A percentile compares a stretch with the other conserved stretches of the same genome.
phyloP scores from a whole-genome alignment of 768 basidiomycete species.

The Jaapia argillacea region DNA sequence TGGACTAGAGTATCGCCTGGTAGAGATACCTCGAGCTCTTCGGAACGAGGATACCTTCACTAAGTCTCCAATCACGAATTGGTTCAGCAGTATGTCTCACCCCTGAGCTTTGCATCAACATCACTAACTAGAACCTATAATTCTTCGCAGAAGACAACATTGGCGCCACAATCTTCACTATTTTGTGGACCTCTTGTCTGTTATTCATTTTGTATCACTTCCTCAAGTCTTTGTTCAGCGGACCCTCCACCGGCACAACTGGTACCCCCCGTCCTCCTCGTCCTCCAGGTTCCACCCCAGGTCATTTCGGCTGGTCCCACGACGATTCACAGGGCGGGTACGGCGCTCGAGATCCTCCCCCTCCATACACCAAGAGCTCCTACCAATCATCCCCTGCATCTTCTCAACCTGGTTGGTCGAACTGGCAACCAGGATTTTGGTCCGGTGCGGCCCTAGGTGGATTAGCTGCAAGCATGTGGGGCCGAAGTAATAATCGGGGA shows the following conservation, averaged over 20 bases:
- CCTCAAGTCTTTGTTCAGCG: constrained; percentile 40
- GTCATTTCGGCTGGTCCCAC: constrained; percentile 49
- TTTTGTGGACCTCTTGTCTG: constrained; percentile 46
- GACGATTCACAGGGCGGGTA: constrained; percentile 7
- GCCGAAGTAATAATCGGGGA: constrained; percentile 20
- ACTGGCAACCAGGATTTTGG: constrained; percentile 76
- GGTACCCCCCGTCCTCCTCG: constrained; percentile 21
- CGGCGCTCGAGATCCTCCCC: constrained; percentile 28
- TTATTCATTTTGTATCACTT: constrained; percentile 47
- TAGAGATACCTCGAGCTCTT: constrained; percentile 44
- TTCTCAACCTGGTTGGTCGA: constrained; percentile 14
- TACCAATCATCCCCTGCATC: constrained; percentile 17
- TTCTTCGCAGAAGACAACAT: constrained; percentile 34
- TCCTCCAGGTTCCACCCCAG: constrained; percentile 19
- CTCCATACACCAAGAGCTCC: constrained; percentile 41
- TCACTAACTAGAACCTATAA: neutral
- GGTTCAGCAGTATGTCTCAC: neutral
- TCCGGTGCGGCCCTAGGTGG: constrained; percentile 72
- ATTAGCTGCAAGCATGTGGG: constrained; percentile 47
- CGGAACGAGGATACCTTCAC: constrained; percentile 5
- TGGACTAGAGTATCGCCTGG: constrained; percentile 74
- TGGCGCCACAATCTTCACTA: constrained; percentile 38
- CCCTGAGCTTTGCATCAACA: neutral
- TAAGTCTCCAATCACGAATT: neutral
- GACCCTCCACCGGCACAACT: constrained; percentile 16